A percentile compares a stretch with the other conserved stretches of the same genome.
Conservation (phyloP, 2,329 filamentous ascomycete species). For the Diplocarpon rosae region DNA sequence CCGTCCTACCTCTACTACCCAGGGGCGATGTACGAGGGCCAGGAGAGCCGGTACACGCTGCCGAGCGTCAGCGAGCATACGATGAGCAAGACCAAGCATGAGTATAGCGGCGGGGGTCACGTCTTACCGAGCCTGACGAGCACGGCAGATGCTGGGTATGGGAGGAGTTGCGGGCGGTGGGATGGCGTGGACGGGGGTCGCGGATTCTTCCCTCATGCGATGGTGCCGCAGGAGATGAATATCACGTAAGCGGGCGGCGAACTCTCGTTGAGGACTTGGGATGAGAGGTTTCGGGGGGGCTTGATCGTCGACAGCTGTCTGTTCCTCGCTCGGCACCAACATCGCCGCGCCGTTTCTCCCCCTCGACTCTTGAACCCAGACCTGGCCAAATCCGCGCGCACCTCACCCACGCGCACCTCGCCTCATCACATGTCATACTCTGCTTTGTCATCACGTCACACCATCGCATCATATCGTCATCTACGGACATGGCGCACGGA, state of each 20-base stretch:
- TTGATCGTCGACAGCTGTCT: too few relatives aligned
- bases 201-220: conserved; percentile 24
- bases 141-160: conserved; percentile 5
- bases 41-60: conserved; percentile 22
- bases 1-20: conserved; percentile 27
- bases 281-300: too few relatives aligned
- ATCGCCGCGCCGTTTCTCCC: too few relatives aligned
- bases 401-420: too few relatives aligned
- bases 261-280: too few relatives aligned
- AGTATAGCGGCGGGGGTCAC: conserved; percentile 9
- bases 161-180: conserved; percentile 26
- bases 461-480: too few relatives aligned
- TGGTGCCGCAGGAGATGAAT: conserved; percentile 25
- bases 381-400: too few relatives aligned
- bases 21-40: conserved; percentile 21
- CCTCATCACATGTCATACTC: too few relatives aligned
- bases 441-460: too few relatives aligned
- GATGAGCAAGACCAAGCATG: conserved; percentile 21
- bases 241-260: conserved; percentile 14
- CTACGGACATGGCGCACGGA: too few relatives aligned
- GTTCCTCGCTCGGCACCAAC: too few relatives aligned
- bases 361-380: too few relatives aligned
- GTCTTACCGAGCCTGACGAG: conserved; percentile 17
- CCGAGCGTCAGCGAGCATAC: conserved; percentile 19
- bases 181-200: conserved; percentile 21